Conservation (phyloP, 768 basidiomycete genomes). For the Candolleomyces aberdarensis region DNA sequence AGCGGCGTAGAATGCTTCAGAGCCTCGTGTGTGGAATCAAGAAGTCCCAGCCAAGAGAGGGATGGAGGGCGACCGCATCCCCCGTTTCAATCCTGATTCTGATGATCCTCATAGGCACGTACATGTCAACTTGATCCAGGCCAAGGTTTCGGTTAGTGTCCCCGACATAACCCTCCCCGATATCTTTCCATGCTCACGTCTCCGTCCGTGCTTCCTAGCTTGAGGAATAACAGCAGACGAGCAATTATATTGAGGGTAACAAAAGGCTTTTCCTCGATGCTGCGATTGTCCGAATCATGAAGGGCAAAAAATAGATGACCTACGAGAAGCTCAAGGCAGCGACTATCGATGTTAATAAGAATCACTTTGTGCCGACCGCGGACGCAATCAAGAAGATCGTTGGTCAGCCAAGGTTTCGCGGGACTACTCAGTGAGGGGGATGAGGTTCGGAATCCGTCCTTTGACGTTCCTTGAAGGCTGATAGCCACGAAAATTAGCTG, state of each 20-base stretch:
- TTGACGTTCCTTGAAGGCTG: constrained; percentile 62
- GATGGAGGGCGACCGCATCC: constrained; percentile 70
- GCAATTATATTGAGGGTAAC: constrained; percentile 82
- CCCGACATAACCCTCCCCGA: no score
- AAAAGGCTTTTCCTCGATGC: constrained; percentile 85
- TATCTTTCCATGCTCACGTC: no score
- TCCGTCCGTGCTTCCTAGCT: constrained; percentile 42
- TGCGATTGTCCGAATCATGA: constrained; percentile 97
- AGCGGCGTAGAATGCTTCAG: constrained; percentile 83
- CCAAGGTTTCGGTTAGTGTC: constrained; percentile 84
- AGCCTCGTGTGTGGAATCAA: constrained; percentile 91
- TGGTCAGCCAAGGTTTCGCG: constrained; percentile 76
- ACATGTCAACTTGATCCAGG: constrained; percentile 95
- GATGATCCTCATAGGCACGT: constrained; percentile 74
- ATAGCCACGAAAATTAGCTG: no score
- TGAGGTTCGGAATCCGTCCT: constrained; percentile 64
- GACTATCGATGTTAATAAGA: constrained; percentile 84
- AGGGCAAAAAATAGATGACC: constrained; percentile 79
- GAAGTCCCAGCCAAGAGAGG: constrained; percentile 74
- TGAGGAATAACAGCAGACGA: constrained; percentile 84
- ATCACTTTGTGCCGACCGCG: constrained; percentile 83
- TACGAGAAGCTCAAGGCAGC: constrained; percentile 78
- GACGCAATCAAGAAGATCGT: constrained; percentile 83
- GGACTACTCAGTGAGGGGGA: constrained; percentile 83
- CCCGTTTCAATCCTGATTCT: constrained; percentile 81